These are phyloP conservation scores for Candida chauliodis DNA, from an alignment of 805 yeast genomes.

Conservation along the genomic window DNA sequence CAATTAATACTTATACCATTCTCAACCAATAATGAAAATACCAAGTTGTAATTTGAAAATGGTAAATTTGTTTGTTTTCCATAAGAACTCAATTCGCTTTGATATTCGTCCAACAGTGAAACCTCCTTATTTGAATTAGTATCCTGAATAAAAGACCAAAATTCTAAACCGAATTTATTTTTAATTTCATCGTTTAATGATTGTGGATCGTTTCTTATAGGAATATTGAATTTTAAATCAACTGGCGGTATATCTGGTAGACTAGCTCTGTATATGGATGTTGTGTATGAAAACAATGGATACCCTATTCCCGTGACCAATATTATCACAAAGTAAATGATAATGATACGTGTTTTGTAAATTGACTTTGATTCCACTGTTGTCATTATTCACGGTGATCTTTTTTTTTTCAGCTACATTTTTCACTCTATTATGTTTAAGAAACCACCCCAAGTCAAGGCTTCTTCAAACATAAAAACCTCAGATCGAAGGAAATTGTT, in stretches of 20 bases:
- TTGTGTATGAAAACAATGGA: conserved; percentile 60
- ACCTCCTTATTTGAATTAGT: not conserved
- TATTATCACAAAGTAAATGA: conserved; percentile 12
- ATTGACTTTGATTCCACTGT: conserved; percentile 4
- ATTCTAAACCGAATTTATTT: not conserved
- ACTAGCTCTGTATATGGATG: conserved; percentile 59
- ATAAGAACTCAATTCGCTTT: not conserved
- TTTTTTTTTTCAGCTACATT: not conserved
- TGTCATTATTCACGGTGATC: not conserved
- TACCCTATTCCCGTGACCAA: conserved; percentile 37
- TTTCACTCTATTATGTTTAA: conserved; percentile 42
- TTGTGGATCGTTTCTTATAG: not conserved
- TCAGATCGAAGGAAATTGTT: conserved; percentile 69
- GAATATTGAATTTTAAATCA: conserved; percentile 2
- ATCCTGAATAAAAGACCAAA: conserved; percentile 1
- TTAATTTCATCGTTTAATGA: conserved; percentile 1
- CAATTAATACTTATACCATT: conserved; percentile 64
- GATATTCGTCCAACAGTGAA: not conserved
- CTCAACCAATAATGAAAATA: conserved; percentile 71
- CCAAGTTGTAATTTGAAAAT: conserved; percentile 63
- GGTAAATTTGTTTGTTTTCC: not conserved
- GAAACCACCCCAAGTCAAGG: conserved; percentile 59
- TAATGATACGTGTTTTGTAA: conserved; percentile 10
- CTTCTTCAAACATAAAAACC: conserved; percentile 74
- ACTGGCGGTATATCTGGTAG: conserved; percentile 36